These are phyloP conservation scores for Pleurotus tuoliensis DNA, from an alignment of 768 basidiomycete genomes.

Conservation along the genomic window DNA sequence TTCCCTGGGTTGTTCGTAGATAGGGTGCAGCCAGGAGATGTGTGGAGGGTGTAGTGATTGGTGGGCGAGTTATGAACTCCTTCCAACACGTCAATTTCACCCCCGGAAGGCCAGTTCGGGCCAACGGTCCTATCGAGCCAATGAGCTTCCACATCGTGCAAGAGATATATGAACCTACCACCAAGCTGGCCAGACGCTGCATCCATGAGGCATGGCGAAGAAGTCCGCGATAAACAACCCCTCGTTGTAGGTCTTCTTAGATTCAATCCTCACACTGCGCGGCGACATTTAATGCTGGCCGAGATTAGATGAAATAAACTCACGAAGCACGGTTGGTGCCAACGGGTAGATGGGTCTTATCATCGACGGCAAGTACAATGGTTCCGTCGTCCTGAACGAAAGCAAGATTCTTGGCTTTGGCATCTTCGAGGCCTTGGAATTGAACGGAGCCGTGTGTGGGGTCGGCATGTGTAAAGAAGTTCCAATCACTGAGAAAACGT, in stretches of 20 bases:
- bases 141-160: neutral
- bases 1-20: conserved; percentile 19
- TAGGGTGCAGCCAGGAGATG: conserved; percentile 36
- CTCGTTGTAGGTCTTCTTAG: conserved; percentile 54
- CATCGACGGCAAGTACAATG: conserved; percentile 61
- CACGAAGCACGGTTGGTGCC: conserved; percentile 57
- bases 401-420: conserved; percentile 50
- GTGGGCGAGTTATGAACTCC: conserved; percentile 55
- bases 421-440: conserved; percentile 36
- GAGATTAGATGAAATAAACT: conserved; percentile 15
- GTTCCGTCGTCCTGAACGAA: conserved; percentile 56
- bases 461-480: conserved; percentile 60
- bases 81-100: conserved; percentile 71
- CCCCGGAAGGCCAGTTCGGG: conserved; percentile 47
- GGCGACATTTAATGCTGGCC: neutral
- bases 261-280: conserved; percentile 60
- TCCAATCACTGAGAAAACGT: conserved; percentile 37
- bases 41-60: conserved; percentile 70
- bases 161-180: conserved; percentile 24
- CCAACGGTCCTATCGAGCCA: conserved; percentile 35
- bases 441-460: conserved; percentile 73
- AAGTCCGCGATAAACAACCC: conserved; percentile 81
- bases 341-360: conserved; percentile 38
- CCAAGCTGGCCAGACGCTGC: conserved; percentile 58
- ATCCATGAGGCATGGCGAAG: conserved; percentile 66